Conservation (phyloP, 805 yeast genomes). For the Hanseniaspora guilliermondii region DNA sequence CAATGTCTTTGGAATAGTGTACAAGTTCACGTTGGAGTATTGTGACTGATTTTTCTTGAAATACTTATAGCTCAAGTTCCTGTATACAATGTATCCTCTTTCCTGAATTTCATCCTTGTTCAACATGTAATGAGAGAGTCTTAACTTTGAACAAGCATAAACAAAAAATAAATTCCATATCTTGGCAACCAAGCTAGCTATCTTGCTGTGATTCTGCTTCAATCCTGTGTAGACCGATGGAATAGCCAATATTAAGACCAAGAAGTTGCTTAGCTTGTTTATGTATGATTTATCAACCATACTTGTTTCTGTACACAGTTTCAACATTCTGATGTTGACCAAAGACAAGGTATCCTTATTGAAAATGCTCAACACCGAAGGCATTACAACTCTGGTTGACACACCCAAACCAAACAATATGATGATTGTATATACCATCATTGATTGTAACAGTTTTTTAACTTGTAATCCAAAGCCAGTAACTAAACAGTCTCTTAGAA, state of each 20-base stretch:
- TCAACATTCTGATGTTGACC: constrained; percentile 10
- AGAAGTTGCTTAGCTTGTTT: constrained; percentile 9
- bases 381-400: constrained; percentile 40
- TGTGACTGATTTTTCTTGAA: constrained; percentile 27
- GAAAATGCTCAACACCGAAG: constrained; percentile 25
- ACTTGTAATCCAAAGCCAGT: constrained; percentile 63
- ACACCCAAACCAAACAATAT: constrained; percentile 65
- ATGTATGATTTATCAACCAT: constrained; percentile 15
- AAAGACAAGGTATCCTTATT: constrained; percentile 15
- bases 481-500: constrained; percentile 75
- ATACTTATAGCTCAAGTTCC: constrained; percentile 36
- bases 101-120: constrained; percentile 51
- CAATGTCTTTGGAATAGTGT: constrained; percentile 41
- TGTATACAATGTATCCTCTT: constrained; percentile 54
- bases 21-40: constrained; percentile 40
- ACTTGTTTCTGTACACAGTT: not conserved
- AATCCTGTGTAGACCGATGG: not conserved
- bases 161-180: constrained; percentile 57
- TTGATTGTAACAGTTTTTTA: constrained; percentile 60
- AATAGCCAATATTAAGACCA: constrained; percentile 5
- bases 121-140: constrained; percentile 72
- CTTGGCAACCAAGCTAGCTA: constrained; percentile 31
- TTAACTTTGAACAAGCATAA: constrained; percentile 40
- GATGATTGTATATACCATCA: constrained; percentile 58
- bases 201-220: constrained; percentile 15